Evolutionary conservation across 2,329 filamentous ascomycete genomes (phyloP), one percentile per base, ranked within the genome.

Genomic region (Immersiporthe knoxdaviesiana): DNA sequence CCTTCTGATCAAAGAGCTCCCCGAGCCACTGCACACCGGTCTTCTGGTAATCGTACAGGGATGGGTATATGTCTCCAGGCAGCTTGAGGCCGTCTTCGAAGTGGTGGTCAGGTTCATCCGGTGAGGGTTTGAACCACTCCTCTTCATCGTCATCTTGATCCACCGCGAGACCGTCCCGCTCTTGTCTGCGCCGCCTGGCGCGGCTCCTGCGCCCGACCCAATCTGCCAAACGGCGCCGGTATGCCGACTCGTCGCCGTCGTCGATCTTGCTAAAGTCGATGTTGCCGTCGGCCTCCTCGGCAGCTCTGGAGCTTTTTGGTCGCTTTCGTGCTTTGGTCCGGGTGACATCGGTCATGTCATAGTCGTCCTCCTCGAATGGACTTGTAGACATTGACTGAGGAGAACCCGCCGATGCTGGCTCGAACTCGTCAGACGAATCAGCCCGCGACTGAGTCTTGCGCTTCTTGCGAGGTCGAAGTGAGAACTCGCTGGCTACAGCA

Each of bases 11-110:
- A 77, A 97, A 95, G 2, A 99, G 83, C 78, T 99, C 95, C 78
- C 93, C 94, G 8, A 99, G 86, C 96, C 96, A 99, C 77, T 97
- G 92, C 3, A 99, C 94, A 3, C 95, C 94, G 0, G 94, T 97
- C 79, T 97, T 97, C 76, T 99, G 96, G 74, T 99, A 99, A 72
- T 97, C 93, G 75, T 98, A 99, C 0, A 99, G 83, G 2, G 93
- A 93, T 0, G 94, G 93, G 73, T 92, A 94, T 10, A 99, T 95
- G 75, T 99, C 96, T 1, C 96, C 96, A 0, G 96, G 96, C 5
- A 99, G 84, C 65, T 88, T 91, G 68, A 97, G 88, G 3, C 88
- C 91, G 52, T 92, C 91, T 65, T 92, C 90, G 63, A 97, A 89
- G 6, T 85, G 81, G 63, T 92, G 87, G 77, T 97, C 94, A 0